Conservation (phyloP, 164 flowering plant species). For the Cinnamomum chago region DNA sequence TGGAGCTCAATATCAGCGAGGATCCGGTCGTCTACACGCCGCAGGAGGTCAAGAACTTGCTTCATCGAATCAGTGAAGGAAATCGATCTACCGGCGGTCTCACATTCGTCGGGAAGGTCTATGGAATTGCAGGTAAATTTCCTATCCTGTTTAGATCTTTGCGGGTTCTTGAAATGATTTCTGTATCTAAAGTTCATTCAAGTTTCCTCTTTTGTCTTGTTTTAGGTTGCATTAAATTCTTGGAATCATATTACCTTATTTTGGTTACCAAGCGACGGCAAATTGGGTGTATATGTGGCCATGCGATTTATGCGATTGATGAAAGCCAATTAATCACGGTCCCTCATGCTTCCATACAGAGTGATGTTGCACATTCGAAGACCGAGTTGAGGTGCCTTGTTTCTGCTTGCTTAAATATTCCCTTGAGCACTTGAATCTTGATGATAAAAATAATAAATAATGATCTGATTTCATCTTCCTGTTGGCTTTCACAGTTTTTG, state of each 20-base stretch:
- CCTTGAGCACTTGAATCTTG: neutral
- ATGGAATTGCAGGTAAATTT: conserved; percentile 81
- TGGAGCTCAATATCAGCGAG: conserved; percentile 88
- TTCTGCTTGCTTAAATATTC: neutral
- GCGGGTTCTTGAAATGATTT: neutral
- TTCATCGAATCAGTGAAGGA: conserved; percentile 86
- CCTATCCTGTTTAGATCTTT: neutral
- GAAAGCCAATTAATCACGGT: conserved; percentile 84
- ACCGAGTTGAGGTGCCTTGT: conserved; percentile 71
- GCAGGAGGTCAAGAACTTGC: conserved; percentile 80
- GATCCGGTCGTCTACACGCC: conserved; percentile 96
- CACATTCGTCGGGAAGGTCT: conserved; percentile 63
- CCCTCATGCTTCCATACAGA: conserved; percentile 84
- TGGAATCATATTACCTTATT: conserved; percentile 92
- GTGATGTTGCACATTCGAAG: conserved; percentile 89
- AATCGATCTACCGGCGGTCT: conserved; percentile 94
- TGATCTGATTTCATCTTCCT: neutral
- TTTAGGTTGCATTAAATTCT: conserved; percentile 86
- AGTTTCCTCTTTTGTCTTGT: neutral
- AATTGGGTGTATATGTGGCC: conserved; percentile 93
- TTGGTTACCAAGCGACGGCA: conserved; percentile 86
- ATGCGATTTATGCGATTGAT: conserved; percentile 87
- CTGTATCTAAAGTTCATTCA: neutral
- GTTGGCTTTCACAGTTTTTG: too few species aligned
- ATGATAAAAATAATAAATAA: too few species aligned